Conservation (phyloP, 2,329 filamentous ascomycete species). For the Alternaria solani region DNA sequence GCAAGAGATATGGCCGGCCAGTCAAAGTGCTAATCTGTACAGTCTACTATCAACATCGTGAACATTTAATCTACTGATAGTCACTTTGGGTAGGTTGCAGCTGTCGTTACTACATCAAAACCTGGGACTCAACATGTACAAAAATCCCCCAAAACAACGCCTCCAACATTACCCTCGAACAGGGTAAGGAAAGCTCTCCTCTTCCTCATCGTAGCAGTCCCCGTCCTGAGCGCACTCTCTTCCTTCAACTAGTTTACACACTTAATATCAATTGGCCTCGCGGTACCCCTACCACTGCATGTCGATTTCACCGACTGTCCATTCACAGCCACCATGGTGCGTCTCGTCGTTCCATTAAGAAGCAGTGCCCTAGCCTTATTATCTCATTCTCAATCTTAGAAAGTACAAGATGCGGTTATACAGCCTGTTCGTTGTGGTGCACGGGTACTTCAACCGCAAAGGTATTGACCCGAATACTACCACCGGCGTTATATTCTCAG, state of each 20-base stretch:
- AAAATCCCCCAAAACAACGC: neutral
- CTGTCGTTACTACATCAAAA: neutral
- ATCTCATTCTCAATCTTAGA: too few species aligned
- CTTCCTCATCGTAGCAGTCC: slow-evolving; percentile 32
- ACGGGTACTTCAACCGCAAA: slow-evolving; percentile 57
- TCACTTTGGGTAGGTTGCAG: too few species aligned
- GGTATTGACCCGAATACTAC: slow-evolving; percentile 56
- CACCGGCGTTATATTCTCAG: slow-evolving; percentile 55
- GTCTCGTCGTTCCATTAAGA: slow-evolving; percentile 32
- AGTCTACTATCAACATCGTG: neutral
- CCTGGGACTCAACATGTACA: neutral
- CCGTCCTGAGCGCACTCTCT: slow-evolving; percentile 30
- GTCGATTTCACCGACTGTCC: slow-evolving; percentile 39
- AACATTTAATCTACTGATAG: neutral
- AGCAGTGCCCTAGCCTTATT: slow-evolving; percentile 42
- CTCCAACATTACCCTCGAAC: neutral
- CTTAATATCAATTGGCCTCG: slow-evolving; percentile 40
- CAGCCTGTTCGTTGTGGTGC: slow-evolving; percentile 40
- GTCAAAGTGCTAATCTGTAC: neutral
- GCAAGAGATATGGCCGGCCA: neutral
- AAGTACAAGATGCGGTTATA: slow-evolving; percentile 42
- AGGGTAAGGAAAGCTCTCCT: slow-evolving; percentile 8
- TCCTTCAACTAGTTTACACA: slow-evolving; percentile 37
- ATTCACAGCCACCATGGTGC: slow-evolving; percentile 31
- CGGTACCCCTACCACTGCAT: slow-evolving; percentile 33